Evolutionary conservation across 192 early-diverging fungal genomes (phyloP), one percentile per base, ranked within the genome.

Genomic region (Coemansia aciculifera): DNA sequence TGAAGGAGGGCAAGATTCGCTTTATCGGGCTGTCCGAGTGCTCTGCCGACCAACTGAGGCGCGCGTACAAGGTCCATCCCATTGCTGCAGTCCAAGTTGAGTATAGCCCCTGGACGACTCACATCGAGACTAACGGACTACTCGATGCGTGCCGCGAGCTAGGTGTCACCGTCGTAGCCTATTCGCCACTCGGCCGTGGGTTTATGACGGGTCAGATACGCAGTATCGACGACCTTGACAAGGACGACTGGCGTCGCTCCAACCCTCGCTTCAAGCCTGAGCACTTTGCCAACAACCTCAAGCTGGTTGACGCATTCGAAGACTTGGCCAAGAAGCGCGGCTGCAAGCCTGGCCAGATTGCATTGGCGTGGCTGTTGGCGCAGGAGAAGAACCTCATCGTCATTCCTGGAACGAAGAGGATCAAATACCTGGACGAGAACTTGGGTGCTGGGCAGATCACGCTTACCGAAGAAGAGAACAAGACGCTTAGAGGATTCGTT

Each of bases 171-270:
- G 68, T 91, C 10, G 78, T 95, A 21, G 89, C 94, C 1, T 89
- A 91, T 60, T 89, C 90, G 7, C 90, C 90, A 3, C 66, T 93
- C 3, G 91, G 89, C 2, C 84, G 88, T 49, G 93, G 93, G 5
- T 86, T 91, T 40, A 65, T 93, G 57, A 87, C 88, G 1, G 89
- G 90, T 15, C 74, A 80, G 12, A 86, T 88, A 67, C 79, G 77
- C 60, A 76, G 68, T 15, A 59, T 71, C 39, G 85, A 87, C 7
- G 87, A 90, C 34, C 75, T 92, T 13, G 76, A 68, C 8, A 68
- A 66, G 21, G 70, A 62, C 36, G 91, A 92, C 63, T 85, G 73
- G 67, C 77, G 90, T 59, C 64, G 73, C 13, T 61, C 36, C 9
- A 69, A 75, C 44, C 83, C 87, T 15, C 86, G 87, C 3, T 92